phyloP scores from a whole-genome alignment of 768 basidiomycete genomes.

The Sarcodon sp. region DNA sequence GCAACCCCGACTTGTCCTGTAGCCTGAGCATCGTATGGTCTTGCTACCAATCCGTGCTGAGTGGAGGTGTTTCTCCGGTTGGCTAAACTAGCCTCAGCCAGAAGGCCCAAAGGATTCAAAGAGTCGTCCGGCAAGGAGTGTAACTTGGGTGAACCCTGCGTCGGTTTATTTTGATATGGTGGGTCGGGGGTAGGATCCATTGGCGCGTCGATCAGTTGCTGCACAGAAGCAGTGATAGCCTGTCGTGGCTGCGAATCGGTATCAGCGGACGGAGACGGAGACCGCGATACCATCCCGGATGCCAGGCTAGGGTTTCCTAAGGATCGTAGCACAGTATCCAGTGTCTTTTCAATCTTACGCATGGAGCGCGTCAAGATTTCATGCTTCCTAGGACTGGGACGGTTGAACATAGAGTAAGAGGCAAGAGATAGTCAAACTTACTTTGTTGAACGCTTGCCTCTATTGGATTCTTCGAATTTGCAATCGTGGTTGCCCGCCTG shows the following conservation, averaged over 20 bases:
- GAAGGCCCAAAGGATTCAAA: constrained; percentile 82
- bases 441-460: constrained; percentile 86
- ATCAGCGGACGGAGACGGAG: constrained; percentile 49
- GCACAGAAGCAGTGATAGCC: constrained; percentile 7
- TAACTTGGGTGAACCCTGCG: constrained; percentile 66
- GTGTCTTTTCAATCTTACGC: constrained; percentile 83
- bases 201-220: not conserved
- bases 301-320: constrained; percentile 76
- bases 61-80: constrained; percentile 49
- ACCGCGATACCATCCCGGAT: constrained; percentile 71
- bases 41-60: constrained; percentile 6
- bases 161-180: constrained; percentile 11
- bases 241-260: not conserved
- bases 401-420: constrained; percentile 13
- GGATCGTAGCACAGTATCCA: constrained; percentile 85
- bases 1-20: constrained; percentile 57
- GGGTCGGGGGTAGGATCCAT: constrained; percentile 15
- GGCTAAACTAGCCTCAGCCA: constrained; percentile 82
- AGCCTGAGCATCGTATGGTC: constrained; percentile 3
- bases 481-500: constrained; percentile 73
- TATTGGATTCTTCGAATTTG: constrained; percentile 92
- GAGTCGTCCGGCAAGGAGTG: constrained; percentile 88
- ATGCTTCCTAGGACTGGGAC: constrained; percentile 51
- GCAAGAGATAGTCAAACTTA: constrained; percentile 19
- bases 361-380: constrained; percentile 71